These are phyloP conservation scores for Boletus rex-veris DNA, from an alignment of 768 basidiomycete species.

Conservation along the genomic window DNA sequence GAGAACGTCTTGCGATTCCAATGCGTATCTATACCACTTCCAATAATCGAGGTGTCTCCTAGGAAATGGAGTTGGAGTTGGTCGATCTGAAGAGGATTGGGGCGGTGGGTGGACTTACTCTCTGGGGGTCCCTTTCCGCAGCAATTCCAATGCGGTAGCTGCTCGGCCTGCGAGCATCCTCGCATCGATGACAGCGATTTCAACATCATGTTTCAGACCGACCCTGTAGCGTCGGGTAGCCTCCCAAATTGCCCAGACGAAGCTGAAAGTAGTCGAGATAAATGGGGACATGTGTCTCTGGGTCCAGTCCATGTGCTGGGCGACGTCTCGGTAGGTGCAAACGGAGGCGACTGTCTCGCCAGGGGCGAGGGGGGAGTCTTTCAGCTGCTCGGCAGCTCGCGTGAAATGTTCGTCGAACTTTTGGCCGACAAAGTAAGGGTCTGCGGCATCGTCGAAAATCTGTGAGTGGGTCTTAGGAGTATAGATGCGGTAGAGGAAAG, in stretches of 20 bases:
- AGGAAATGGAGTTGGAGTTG: background rate
- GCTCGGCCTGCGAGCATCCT: slow-evolving; percentile 52
- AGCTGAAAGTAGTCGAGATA: slow-evolving; percentile 76
- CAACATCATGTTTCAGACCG: slow-evolving; percentile 69
- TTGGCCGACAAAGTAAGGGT: slow-evolving; percentile 68
- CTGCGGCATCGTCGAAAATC: slow-evolving; percentile 44
- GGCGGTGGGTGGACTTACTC: slow-evolving; percentile 44
- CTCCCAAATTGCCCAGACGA: slow-evolving; percentile 82
- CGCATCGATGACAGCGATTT: slow-evolving; percentile 79
- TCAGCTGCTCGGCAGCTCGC: slow-evolving; percentile 37
- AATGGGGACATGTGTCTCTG: slow-evolving; percentile 67
- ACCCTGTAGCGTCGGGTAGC: slow-evolving; percentile 70
- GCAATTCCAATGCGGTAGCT: slow-evolving; percentile 62
- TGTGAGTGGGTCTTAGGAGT: slow-evolving; percentile 63
- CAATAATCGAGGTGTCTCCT: slow-evolving; percentile 63
- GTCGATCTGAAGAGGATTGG: background rate
- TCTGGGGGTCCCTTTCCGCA: slow-evolving; percentile 47
- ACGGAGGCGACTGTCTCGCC: slow-evolving; percentile 27
- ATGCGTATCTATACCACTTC: slow-evolving; percentile 74
- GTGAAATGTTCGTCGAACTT: slow-evolving; percentile 50
- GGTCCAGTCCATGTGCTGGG: slow-evolving; percentile 73
- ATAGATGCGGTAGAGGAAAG: slow-evolving; percentile 77
- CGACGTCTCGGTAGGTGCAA: slow-evolving; percentile 58
- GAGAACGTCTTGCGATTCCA: slow-evolving; percentile 75
- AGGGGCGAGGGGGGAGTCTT: slow-evolving; percentile 29